Evolutionary conservation across 2,329 filamentous ascomycete species (phyloP).

Genomic region (Raffaelea arxii): DNA sequence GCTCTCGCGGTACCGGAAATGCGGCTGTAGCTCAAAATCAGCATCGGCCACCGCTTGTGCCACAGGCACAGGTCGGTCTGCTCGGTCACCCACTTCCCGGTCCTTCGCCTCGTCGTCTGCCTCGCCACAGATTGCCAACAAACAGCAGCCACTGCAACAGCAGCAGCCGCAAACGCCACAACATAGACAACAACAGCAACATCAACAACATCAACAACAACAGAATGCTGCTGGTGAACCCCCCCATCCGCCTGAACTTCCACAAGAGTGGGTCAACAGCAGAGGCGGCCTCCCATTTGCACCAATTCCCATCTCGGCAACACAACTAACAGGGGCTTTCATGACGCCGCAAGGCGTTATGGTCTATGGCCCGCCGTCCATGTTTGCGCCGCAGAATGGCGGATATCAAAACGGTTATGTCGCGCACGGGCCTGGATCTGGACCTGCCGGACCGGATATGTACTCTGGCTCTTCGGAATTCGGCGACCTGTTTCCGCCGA

Average conservation of each 20-base stretch:
- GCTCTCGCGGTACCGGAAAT: conserved; percentile 49
- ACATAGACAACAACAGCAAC: too few relatives aligned
- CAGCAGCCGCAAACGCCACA: too few relatives aligned
- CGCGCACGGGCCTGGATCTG: background rate
- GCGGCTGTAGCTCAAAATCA: conserved; percentile 30
- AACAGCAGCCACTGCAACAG: too few relatives aligned
- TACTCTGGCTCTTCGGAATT: conserved; percentile 3
- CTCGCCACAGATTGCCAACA: too few relatives aligned
- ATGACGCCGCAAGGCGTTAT: conserved; percentile 2
- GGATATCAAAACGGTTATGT: conserved; percentile 1
- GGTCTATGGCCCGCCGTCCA: background rate
- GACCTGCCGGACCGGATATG: background rate
- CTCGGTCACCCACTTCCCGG: conserved; percentile 23
- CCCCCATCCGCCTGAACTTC: too few relatives aligned
- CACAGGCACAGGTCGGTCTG: conserved; percentile 19
- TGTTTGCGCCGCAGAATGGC: conserved; percentile 1
- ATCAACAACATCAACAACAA: too few relatives aligned
- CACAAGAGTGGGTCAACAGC: too few relatives aligned
- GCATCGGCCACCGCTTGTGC: conserved; percentile 11
- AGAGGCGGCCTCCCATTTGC: too few relatives aligned
- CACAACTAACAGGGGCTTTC: too few relatives aligned
- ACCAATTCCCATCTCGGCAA: too few relatives aligned
- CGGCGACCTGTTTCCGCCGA: background rate
- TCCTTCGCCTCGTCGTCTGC: conserved; percentile 23
- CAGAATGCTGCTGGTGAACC: too few relatives aligned